A percentile compares a stretch with the other conserved stretches of the same genome.
phyloP scores from a whole-genome alignment of 805 yeast genomes.

The Starmerella geochares region DNA sequence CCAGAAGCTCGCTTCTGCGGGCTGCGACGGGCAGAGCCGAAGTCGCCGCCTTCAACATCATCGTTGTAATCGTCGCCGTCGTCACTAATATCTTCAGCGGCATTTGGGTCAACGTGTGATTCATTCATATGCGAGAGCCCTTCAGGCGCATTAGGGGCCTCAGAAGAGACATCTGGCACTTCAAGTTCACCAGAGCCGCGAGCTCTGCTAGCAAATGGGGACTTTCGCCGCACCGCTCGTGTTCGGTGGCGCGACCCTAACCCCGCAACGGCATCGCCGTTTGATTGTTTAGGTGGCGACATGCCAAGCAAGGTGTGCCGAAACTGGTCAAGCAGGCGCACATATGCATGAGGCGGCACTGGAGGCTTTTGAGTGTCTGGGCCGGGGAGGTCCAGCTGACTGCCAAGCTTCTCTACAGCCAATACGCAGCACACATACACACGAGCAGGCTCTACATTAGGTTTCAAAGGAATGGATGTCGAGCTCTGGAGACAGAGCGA shows the following conservation, averaged over 20 bases:
- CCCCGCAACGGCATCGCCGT: background rate
- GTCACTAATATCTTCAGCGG: background rate
- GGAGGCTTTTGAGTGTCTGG: slow-evolving; percentile 21
- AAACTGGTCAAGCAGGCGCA: slow-evolving; percentile 18
- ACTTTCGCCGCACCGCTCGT: background rate
- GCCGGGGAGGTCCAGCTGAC: slow-evolving; percentile 6
- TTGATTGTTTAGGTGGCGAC: background rate
- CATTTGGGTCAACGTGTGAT: no score
- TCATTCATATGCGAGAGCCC: no score
- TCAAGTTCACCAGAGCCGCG: no score
- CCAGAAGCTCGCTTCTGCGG: slow-evolving; percentile 13
- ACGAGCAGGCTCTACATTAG: slow-evolving; percentile 25
- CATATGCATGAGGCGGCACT: slow-evolving; percentile 20
- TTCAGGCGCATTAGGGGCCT: no score
- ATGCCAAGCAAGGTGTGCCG: slow-evolving; percentile 6
- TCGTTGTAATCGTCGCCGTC: background rate
- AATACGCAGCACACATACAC: slow-evolving; percentile 23
- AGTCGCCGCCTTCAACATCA: background rate
- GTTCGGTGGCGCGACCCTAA: slow-evolving; percentile 10
- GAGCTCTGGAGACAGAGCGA: slow-evolving; percentile 17
- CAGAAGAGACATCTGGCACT: no score
- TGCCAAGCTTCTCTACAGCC: slow-evolving; percentile 20
- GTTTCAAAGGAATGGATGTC: slow-evolving; percentile 20
- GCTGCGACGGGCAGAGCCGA: background rate
- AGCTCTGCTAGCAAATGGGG: background rate